Evolutionary conservation across 495 filamentous ascomycete genomes (phyloP).

Genomic region (Talaromyces wortmannii): DNA sequence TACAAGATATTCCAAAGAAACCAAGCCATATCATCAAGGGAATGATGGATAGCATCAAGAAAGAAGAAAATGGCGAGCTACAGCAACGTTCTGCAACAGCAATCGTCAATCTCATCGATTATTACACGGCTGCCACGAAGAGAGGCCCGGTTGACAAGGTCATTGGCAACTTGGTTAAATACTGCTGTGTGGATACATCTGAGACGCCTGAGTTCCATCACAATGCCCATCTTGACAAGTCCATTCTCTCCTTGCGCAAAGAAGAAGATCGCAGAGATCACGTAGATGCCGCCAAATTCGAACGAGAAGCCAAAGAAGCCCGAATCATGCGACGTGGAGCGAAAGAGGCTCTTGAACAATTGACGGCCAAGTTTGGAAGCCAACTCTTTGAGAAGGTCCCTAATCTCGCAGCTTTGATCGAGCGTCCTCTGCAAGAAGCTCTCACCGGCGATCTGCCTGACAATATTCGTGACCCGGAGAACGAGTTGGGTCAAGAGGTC

Average conservation of each 20-base stretch:
- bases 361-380: slow-evolving; percentile 69
- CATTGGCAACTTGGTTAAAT: slow-evolving; percentile 87
- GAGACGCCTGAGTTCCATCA: slow-evolving; percentile 91
- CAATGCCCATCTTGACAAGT: slow-evolving; percentile 65
- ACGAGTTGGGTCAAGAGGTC: slow-evolving; percentile 77
- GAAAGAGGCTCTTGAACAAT: slow-evolving; percentile 88
- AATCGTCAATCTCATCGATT: slow-evolving; percentile 74
- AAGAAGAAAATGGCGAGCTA: slow-evolving; percentile 84
- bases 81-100: slow-evolving; percentile 82
- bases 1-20: slow-evolving; percentile 82
- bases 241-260: slow-evolving; percentile 86
- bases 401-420: slow-evolving; percentile 70
- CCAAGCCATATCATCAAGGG: slow-evolving; percentile 84
- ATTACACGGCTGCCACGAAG: slow-evolving; percentile 70
- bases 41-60: slow-evolving; percentile 97
- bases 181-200: slow-evolving; percentile 92
- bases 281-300: slow-evolving; percentile 80
- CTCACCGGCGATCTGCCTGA: slow-evolving; percentile 62
- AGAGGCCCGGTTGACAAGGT: slow-evolving; percentile 86
- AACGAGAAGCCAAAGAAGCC: slow-evolving; percentile 76
- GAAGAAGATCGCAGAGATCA: slow-evolving; percentile 95
- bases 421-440: slow-evolving; percentile 65
- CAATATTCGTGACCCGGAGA: slow-evolving; percentile 60
- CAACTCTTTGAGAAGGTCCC: slow-evolving; percentile 73
- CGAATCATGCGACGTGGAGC: slow-evolving; percentile 85